Base-by-base conservation (phyloP, 176 grass and related monocot genomes). In the Rhynchospora pubera region DNA sequence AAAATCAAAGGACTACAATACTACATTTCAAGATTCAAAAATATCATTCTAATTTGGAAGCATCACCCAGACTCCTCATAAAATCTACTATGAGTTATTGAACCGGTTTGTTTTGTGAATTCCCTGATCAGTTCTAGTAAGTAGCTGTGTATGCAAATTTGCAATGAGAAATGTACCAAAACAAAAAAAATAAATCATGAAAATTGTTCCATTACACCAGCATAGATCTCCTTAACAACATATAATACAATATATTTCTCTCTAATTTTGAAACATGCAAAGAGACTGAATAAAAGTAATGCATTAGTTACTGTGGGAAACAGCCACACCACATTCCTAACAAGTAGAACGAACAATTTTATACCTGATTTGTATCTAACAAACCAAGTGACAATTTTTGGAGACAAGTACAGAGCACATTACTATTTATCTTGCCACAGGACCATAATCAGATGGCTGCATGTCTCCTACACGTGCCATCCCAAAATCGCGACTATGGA, bases 361-460 rank as follows among this genome's bases (percentile, higher is more conserved):
- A 34, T 34, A 34, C 32, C 32, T 34, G 3, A 34, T 34, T 1
- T 70, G 19, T 70, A 10, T 46, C 4, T 46, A 70, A 45, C n/a
- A 47, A 48, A 72, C 2, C 7, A 15, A 47, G 10, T 22, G 5
- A 1, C 32, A 34, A 72, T n/a, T n/a, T n/a, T 70, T 22, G n/a
- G 3, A 47, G 1, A 48, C 21, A 48, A 10, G 3, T 2, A 16
- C n/a, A 21, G 9, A 7, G 3, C 32, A 34, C 32, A 34, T 34
- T 48, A 2, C 0, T 81, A 15, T 80, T 80, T 62, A 80, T 80
- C 78, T 58, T 62, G 57, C 32, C 34, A 45, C 22, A 64, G 78
- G 78, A 62, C 78, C 78, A 23, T 59, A 45, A 61, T 57, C 78
- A 48, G 56, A 18, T 22, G 14, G 30, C 18, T 1, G 5, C 5